Percentiles rank a stretch among this genome's conserved stretches.
Evolutionary conservation across 768 basidiomycete species (phyloP).

Genomic region (Leccinum obscurum): DNA sequence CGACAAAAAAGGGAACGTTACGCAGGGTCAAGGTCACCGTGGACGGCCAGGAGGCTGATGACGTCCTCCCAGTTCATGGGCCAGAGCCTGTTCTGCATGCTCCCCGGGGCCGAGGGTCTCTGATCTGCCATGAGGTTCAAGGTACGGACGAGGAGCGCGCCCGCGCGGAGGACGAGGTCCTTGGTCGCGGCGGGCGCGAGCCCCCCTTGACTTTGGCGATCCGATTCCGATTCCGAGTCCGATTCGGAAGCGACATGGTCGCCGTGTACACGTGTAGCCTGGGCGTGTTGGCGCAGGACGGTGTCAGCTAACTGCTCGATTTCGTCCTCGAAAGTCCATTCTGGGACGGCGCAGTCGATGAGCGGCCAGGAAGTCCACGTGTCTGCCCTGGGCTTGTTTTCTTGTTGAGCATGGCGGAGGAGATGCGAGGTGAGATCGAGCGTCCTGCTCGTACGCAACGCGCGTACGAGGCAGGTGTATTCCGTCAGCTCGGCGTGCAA

Average conservation of each 20-base stretch:
- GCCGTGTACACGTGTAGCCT: slow-evolving; percentile 7
- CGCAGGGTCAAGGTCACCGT: slow-evolving; percentile 35
- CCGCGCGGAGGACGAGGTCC: slow-evolving; percentile 43
- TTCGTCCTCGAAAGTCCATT: slow-evolving; percentile 74
- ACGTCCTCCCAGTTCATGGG: slow-evolving; percentile 66
- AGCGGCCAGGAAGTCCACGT: slow-evolving; percentile 81
- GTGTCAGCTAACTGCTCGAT: slow-evolving; percentile 48
- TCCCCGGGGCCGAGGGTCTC: slow-evolving; percentile 53
- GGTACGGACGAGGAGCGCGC: slow-evolving; percentile 49
- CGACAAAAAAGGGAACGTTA: slow-evolving; percentile 13
- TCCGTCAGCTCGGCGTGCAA: slow-evolving; percentile 67
- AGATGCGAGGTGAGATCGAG: slow-evolving; percentile 61
- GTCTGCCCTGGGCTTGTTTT: slow-evolving; percentile 32
- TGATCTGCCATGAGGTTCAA: slow-evolving; percentile 56
- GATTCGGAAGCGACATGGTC: slow-evolving; percentile 20
- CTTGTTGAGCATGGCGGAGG: slow-evolving; percentile 25
- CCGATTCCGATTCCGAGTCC: slow-evolving; percentile 30
- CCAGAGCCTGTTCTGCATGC: slow-evolving; percentile 63
- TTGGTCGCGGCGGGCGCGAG: slow-evolving; percentile 30
- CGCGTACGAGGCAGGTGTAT: slow-evolving; percentile 65
- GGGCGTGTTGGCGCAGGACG: slow-evolving; percentile 26
- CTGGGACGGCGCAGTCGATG: slow-evolving; percentile 63
- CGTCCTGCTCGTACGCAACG: slow-evolving; percentile 54
- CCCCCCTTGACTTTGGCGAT: slow-evolving; percentile 24
- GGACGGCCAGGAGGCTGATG: slow-evolving; percentile 50